A percentile compares a stretch with the other conserved stretches of the same genome.
phyloP scores from a whole-genome alignment of 345 rosid species.

The Eutrema yunnanense region DNA sequence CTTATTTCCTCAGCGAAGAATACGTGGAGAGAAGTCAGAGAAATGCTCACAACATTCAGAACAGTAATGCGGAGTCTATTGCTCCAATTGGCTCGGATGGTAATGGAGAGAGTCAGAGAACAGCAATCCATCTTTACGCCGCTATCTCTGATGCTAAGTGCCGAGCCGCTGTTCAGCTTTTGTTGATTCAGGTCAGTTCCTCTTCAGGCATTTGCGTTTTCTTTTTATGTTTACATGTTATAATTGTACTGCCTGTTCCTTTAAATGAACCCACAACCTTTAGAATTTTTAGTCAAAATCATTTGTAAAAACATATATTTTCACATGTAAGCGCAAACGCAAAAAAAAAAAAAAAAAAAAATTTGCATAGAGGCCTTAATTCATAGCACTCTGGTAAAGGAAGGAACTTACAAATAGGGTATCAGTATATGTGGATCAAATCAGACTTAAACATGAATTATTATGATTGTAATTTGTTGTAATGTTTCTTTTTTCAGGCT shows the following conservation, averaged over 20 bases:
- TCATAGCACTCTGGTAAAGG: neutral
- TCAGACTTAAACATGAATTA: neutral
- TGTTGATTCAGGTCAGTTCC: slow-evolving; percentile 75
- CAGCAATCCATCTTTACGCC: slow-evolving; percentile 40
- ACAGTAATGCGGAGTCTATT: slow-evolving; percentile 37
- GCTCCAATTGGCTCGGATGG: slow-evolving; percentile 35
- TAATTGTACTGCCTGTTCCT: neutral
- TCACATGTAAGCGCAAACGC: neutral
- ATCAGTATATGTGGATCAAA: neutral
- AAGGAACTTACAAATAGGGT: neutral
- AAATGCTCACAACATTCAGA: slow-evolving; percentile 30
- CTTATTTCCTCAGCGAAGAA: slow-evolving; percentile 53
- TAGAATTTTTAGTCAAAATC: neutral
- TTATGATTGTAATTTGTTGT: neutral
- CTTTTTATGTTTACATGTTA: neutral
- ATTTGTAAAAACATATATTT: neutral
- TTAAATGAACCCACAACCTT: neutral
- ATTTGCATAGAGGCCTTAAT: neutral
- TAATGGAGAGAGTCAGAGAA: slow-evolving; percentile 43
- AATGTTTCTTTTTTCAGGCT: slow-evolving; percentile 44
- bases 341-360: too few species aligned
- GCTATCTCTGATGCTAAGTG: slow-evolving; percentile 85
- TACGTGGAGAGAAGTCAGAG: slow-evolving; percentile 27
- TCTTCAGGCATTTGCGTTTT: neutral
- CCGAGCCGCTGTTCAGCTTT: slow-evolving; percentile 95